Evolutionary conservation across 2,329 filamentous ascomycete genomes (phyloP).

Genomic region (Diaporthe citrichinensis): DNA sequence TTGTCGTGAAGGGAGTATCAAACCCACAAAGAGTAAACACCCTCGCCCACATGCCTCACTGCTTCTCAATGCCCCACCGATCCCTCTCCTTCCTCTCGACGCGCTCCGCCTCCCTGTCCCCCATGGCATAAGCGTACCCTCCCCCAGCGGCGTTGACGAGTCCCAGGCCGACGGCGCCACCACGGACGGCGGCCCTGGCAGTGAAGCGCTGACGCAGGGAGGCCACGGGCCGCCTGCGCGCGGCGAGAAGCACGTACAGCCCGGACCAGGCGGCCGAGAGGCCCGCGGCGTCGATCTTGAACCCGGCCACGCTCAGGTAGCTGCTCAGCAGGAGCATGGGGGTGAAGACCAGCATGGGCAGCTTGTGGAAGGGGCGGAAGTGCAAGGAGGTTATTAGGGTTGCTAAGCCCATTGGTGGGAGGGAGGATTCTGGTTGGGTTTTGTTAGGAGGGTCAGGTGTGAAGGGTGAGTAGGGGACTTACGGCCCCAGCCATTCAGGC

Average conservation of each 20-base stretch:
- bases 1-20: not conserved
- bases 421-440: slow-evolving; percentile 60
- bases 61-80: slow-evolving; percentile 61
- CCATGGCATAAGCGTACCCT: slow-evolving; percentile 66
- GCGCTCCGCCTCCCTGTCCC: slow-evolving; percentile 65
- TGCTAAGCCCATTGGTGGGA: slow-evolving; percentile 69
- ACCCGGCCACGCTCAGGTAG: slow-evolving; percentile 73
- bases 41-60: not conserved
- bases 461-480: slow-evolving; percentile 49
- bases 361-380: slow-evolving; percentile 64
- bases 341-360: slow-evolving; percentile 63
- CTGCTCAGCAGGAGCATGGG: slow-evolving; percentile 68
- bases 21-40: not conserved
- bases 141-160: slow-evolving; percentile 63
- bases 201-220: slow-evolving; percentile 55
- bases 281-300: slow-evolving; percentile 69
- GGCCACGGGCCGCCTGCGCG: slow-evolving; percentile 59
- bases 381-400: slow-evolving; percentile 71
- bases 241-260: slow-evolving; percentile 68
- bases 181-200: slow-evolving; percentile 65
- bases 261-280: slow-evolving; percentile 70
- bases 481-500: slow-evolving; percentile 65
- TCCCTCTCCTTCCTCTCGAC: slow-evolving; percentile 63
- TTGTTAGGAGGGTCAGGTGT: not conserved
- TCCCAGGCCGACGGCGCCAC: slow-evolving; percentile 64